Base-by-base conservation (phyloP, 345 rosid genomes). In the Clausena lansium region DNA sequence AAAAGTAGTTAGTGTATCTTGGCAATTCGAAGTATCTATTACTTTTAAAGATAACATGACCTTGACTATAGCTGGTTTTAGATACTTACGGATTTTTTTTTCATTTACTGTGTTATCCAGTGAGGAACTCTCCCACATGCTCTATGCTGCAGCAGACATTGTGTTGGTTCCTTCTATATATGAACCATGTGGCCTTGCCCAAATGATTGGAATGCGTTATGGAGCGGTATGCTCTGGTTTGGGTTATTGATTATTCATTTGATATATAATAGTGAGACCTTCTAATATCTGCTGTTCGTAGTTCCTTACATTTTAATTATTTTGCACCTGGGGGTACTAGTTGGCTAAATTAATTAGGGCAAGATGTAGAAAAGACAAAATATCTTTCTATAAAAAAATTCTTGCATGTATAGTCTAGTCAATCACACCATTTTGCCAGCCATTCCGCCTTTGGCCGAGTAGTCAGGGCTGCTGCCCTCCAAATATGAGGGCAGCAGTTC, bases 181-280 rank as follows among this genome's bases (percentile, higher is more conserved):
- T 62, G 92, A 89, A 68, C 92, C 90, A 35, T 89, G 92, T 76
- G 92, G 92, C 75, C 90, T 89, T 81, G 84, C 92, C 60, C 92
- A 89, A 83, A 89, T 89, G 89, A 76, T 89, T 71, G 92, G 92
- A 69, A 87, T 89, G 92, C 82, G 85, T 17, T 89, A 89, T 63
- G 92, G 92, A 35, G 81, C 86, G 78, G 92, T 89, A 83, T 81
- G 88, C 71, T 85, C 50, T n/a, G 32, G 22, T 54, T 35, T 62
- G 13, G 17, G 50, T 64, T 14, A 36, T 75, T 14, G 24, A 74
- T 63, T n/a, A 14, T 30, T 65, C 70, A 6, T 45, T 41, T 64
- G 39, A 14, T 70, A 14, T 27, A 15, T 72, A 38, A 32, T 39
- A 25, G 50, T 22, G 35, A 38, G 67, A 61, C 69, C n/a, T 77